These are phyloP conservation scores for Chlorella sp. DNA, from an alignment of 139 green algal species.

Conservation along the genomic window DNA sequence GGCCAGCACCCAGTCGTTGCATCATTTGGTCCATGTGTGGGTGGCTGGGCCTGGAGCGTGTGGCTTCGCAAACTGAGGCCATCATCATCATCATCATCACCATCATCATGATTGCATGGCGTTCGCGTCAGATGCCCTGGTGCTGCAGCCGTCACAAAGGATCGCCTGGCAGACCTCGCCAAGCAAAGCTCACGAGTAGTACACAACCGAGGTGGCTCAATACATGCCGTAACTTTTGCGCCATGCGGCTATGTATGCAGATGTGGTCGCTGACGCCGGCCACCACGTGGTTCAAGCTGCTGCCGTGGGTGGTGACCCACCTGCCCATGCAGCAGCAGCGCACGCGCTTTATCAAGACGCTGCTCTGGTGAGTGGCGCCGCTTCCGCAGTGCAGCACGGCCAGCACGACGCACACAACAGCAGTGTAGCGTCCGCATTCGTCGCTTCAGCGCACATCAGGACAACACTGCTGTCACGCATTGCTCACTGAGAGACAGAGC, in stretches of 20 bases:
- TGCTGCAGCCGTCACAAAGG: neutral
- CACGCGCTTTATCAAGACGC: constrained; percentile 39
- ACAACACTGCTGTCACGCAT: too few relatives aligned
- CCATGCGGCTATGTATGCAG: constrained; percentile 2
- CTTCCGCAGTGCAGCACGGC: too few relatives aligned
- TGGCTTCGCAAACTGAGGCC: neutral
- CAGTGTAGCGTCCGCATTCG: too few relatives aligned
- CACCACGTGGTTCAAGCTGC: constrained; percentile 29
- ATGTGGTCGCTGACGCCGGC: constrained; percentile 13
- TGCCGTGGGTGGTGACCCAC: constrained; percentile 36
- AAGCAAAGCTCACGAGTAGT: too few relatives aligned
- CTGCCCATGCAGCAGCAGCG: constrained; percentile 40
- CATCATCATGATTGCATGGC: neutral
- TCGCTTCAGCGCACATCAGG: too few relatives aligned
- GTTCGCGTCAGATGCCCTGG: neutral
- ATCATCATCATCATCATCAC: neutral
- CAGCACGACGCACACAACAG: too few relatives aligned
- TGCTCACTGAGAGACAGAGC: too few relatives aligned
- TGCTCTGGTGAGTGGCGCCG: constrained; percentile 34
- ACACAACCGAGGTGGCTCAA: too few relatives aligned
- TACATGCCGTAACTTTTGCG: too few relatives aligned
- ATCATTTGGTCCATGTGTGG: neutral
- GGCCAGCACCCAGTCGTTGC: neutral
- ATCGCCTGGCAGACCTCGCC: neutral
- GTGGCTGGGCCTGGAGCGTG: neutral